Conservation (phyloP, 2,329 filamentous ascomycete genomes). For the Pseudocercospora macadamiae region DNA sequence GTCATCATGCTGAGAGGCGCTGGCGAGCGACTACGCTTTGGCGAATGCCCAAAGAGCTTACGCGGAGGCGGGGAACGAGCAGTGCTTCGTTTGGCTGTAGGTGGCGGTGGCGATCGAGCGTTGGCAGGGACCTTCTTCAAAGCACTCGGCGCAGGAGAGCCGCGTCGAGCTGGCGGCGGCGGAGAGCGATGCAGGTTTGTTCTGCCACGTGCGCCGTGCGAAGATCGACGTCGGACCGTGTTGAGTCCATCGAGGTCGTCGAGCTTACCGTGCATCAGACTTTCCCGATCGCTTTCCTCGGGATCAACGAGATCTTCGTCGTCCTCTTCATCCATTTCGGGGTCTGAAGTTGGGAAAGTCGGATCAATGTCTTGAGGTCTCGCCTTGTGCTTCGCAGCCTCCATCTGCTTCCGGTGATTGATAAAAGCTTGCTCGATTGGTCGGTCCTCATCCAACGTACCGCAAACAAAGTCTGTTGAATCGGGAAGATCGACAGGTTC, state of each 20-base stretch:
- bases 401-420: slow-evolving; percentile 77
- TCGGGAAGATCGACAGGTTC: slow-evolving; percentile 77
- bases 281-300: slow-evolving; percentile 63
- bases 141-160: slow-evolving; percentile 43
- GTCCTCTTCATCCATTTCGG: slow-evolving; percentile 78
- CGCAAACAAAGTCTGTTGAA: slow-evolving; percentile 98
- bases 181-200: slow-evolving; percentile 38
- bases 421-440: slow-evolving; percentile 93
- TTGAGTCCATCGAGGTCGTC: slow-evolving; percentile 35
- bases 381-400: slow-evolving; percentile 75
- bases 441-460: slow-evolving; percentile 92
- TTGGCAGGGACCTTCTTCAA: slow-evolving; percentile 52
- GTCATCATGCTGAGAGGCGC: slow-evolving; percentile 46
- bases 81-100: slow-evolving; percentile 17
- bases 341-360: slow-evolving; percentile 93
- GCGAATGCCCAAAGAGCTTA: slow-evolving; percentile 71
- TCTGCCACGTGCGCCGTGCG: slow-evolving; percentile 29
- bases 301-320: slow-evolving; percentile 62
- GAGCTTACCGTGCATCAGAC: slow-evolving; percentile 66
- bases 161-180: slow-evolving; percentile 31
- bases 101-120: slow-evolving; percentile 43
- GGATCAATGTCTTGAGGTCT: slow-evolving; percentile 98
- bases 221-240: slow-evolving; percentile 45
- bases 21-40: slow-evolving; percentile 59
- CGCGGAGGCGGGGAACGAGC: slow-evolving; percentile 50